A percentile compares a stretch with the other conserved stretches of the same genome.
Conservation (phyloP, 306 rosid genomes). For the Coriaria nepalensis region DNA sequence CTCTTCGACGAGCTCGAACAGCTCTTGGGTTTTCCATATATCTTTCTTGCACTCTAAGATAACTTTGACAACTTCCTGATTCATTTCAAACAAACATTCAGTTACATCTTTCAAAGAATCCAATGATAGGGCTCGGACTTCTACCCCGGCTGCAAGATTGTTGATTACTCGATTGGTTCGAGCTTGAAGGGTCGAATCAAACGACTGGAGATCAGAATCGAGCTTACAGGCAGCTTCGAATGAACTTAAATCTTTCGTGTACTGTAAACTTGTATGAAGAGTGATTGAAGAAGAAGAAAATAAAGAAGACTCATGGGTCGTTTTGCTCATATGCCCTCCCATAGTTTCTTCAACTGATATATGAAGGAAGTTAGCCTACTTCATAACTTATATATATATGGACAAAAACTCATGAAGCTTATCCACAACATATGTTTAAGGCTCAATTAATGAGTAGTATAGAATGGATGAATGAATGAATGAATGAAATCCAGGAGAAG, state of each 20-base stretch:
- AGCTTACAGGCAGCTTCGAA: conserved; percentile 76
- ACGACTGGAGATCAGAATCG: conserved; percentile 60
- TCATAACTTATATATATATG: too few relatives aligned
- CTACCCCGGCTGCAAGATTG: conserved; percentile 65
- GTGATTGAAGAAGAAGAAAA: conserved; percentile 32
- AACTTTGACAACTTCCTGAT: conserved; percentile 83
- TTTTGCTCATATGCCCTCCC: conserved; percentile 84
- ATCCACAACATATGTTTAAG: conserved; percentile 9
- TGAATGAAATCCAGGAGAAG: conserved; percentile 1
- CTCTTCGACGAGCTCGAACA: conserved; percentile 82
- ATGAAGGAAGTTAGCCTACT: too few relatives aligned
- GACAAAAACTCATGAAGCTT: conserved; percentile 18
- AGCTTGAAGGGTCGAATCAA: conserved; percentile 55
- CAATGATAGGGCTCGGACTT: conserved; percentile 73
- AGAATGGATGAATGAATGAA: not conserved
- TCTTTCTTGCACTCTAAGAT: conserved; percentile 90
- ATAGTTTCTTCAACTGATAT: conserved; percentile 30
- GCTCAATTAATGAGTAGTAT: not conserved
- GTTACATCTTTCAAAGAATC: conserved; percentile 73
- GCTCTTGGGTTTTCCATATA: conserved; percentile 76
- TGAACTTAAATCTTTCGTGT: conserved; percentile 48
- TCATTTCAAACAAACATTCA: conserved; percentile 80
- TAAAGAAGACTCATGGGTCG: conserved; percentile 27
- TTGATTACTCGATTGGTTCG: conserved; percentile 74
- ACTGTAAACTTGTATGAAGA: conserved; percentile 27